Percentiles rank a stretch among this genome's conserved stretches.
phyloP scores from a whole-genome alignment of 164 flowering plant genomes.

The Hamamelis virginiana region DNA sequence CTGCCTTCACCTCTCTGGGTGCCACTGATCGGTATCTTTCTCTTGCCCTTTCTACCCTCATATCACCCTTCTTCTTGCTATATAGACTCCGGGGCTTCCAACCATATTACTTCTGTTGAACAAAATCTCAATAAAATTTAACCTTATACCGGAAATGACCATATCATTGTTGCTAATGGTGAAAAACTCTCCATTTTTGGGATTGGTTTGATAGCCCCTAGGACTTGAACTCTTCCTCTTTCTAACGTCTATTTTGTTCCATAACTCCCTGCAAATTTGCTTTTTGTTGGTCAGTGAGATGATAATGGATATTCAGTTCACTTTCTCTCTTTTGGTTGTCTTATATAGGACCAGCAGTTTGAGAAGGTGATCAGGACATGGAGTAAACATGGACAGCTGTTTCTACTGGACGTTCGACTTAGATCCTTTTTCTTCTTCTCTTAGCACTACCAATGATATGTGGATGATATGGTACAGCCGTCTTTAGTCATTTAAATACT shows the following conservation, averaged over 20 bases:
- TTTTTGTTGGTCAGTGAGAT: slow-evolving; percentile 4
- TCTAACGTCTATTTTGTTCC: slow-evolving; percentile 6
- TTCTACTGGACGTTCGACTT: background rate
- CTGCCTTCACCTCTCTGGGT: slow-evolving; percentile 4
- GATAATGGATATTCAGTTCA: slow-evolving; percentile 3
- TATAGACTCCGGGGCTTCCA: background rate
- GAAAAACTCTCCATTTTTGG: background rate
- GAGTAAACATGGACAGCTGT: slow-evolving; percentile 1
- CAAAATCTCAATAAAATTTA: background rate
- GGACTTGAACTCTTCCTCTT: background rate
- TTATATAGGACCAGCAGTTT: background rate
- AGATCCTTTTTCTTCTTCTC: background rate
- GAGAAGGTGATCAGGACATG: slow-evolving; percentile 11
- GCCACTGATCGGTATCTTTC: background rate
- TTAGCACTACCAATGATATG: background rate
- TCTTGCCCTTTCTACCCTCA: background rate
- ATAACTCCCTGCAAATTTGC: background rate
- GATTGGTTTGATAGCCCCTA: background rate
- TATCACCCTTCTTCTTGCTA: background rate
- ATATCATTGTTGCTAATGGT: background rate
- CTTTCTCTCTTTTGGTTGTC: background rate
- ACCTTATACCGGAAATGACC: background rate
- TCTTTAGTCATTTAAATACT: background rate
- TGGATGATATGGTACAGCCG: slow-evolving; percentile 3
- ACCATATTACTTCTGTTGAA: background rate